Conservation (phyloP, 2,329 filamentous ascomycete genomes). For the Botryosphaeria agaves region DNA sequence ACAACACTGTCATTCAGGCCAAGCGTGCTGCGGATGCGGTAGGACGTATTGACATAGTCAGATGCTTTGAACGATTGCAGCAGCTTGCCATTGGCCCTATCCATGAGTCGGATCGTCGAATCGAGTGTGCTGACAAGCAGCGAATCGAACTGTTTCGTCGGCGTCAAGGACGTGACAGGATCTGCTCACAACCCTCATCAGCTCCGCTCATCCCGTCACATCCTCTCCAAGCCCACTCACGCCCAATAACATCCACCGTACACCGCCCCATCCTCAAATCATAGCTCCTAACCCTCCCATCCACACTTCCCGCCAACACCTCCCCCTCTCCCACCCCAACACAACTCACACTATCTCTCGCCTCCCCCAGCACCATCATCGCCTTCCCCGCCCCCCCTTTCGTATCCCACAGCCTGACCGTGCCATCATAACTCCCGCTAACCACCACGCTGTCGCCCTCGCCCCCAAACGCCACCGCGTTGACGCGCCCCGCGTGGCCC, state of each 20-base stretch:
- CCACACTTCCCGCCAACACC: constrained; percentile 64
- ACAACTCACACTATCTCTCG: constrained; percentile 46
- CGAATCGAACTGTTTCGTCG: constrained; percentile 56
- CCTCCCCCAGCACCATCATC: constrained; percentile 56
- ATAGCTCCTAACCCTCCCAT: constrained; percentile 67
- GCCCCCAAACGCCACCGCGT: constrained; percentile 64
- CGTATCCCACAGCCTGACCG: constrained; percentile 59
- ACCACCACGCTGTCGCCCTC: constrained; percentile 56
- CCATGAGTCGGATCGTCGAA: constrained; percentile 62
- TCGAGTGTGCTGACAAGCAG: constrained; percentile 63
- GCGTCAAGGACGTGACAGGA: constrained; percentile 56
- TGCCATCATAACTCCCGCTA: constrained; percentile 58
- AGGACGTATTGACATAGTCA: constrained; percentile 43
- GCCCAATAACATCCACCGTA: constrained; percentile 52
- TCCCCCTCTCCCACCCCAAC: constrained; percentile 25
- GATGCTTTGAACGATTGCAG: constrained; percentile 45
- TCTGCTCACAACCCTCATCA: constrained; percentile 15
- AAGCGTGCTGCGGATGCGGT: constrained; percentile 60
- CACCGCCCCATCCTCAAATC: constrained; percentile 62
- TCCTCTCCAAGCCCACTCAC: constrained; percentile 18
- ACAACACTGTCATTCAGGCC: constrained; percentile 64
- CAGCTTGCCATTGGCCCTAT: constrained; percentile 55
- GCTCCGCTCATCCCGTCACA: too few species aligned
- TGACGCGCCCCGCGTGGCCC: constrained; percentile 48
- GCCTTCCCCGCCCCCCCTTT: constrained; percentile 39